Evolutionary conservation across 768 basidiomycete genomes (phyloP).

Genomic region (Chiua virens): DNA sequence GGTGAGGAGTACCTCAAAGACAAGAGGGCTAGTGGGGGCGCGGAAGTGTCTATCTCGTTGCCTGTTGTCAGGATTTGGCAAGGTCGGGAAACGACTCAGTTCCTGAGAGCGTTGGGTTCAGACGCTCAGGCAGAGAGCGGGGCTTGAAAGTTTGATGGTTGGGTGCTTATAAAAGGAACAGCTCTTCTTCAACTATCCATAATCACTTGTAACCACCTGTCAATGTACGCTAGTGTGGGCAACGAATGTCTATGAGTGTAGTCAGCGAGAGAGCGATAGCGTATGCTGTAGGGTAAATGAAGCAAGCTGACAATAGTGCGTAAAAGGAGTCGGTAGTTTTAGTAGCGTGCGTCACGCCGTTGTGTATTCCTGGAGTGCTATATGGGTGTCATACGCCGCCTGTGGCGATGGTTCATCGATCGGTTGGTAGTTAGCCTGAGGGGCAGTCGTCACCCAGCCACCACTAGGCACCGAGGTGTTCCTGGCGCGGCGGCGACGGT

Average conservation of each 20-base stretch:
- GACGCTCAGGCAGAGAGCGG: not conserved
- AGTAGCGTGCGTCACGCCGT: constrained; percentile 28
- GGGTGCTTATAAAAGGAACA: not conserved
- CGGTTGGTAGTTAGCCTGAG: constrained; percentile 16
- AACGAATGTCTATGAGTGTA: not conserved
- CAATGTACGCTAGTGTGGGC: not conserved
- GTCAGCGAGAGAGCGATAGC: not conserved
- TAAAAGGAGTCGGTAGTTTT: not conserved
- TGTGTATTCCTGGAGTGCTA: constrained; percentile 19
- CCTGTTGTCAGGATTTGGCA: constrained; percentile 24
- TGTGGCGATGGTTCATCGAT: constrained; percentile 29
- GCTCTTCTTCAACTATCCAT: too few relatives aligned
- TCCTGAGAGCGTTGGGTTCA: constrained; percentile 26
- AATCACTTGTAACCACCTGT: too few relatives aligned
- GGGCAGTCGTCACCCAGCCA: constrained; percentile 4
- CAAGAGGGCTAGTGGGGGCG: constrained; percentile 23
- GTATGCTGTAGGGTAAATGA: too few relatives aligned
- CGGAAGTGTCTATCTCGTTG: constrained; percentile 19
- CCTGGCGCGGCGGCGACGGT: constrained; percentile 13
- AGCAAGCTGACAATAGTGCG: not conserved
- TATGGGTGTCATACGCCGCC: constrained; percentile 27
- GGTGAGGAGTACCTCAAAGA: constrained; percentile 54
- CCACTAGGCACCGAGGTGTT: not conserved
- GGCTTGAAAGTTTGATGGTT: too few relatives aligned
- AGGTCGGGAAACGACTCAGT: constrained; percentile 51